phyloP scores from a whole-genome alignment of 805 yeast genomes.

The Helenozyma baotianmanensis region DNA sequence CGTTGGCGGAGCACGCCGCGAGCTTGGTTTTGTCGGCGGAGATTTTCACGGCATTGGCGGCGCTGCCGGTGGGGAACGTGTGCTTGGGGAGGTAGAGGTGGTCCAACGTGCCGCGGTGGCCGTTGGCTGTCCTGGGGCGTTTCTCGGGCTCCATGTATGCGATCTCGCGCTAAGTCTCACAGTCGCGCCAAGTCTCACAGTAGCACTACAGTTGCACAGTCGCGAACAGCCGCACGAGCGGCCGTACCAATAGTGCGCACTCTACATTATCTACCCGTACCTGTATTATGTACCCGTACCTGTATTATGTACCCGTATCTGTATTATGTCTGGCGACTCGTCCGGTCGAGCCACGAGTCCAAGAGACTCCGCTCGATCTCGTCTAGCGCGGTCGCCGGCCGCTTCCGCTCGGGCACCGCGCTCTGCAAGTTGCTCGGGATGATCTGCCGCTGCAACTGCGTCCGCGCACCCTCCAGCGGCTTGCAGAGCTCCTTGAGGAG shows the following conservation, averaged over 20 bases:
- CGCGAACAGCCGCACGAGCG: too few species aligned
- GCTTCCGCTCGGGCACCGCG: slow-evolving; percentile 1
- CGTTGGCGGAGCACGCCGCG: slow-evolving; percentile 46
- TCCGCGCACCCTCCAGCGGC: slow-evolving; percentile 5
- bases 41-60: slow-evolving; percentile 46
- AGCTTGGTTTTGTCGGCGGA: slow-evolving; percentile 56
- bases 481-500: slow-evolving; percentile 34
- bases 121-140: too few species aligned
- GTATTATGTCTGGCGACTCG: slow-evolving; percentile 6
- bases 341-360: slow-evolving; percentile 39
- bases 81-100: slow-evolving; percentile 13
- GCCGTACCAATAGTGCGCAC: too few species aligned
- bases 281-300: too few species aligned
- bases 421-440: slow-evolving; percentile 27
- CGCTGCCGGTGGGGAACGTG: slow-evolving; percentile 6
- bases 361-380: slow-evolving; percentile 39
- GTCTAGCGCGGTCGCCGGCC: slow-evolving; percentile 19
- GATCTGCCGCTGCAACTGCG: slow-evolving; percentile 27
- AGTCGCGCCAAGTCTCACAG: too few species aligned
- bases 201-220: too few species aligned
- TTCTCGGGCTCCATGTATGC: too few species aligned
- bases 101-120: background rate
- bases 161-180: background rate
- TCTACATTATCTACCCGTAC: too few species aligned
- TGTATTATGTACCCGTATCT: too few species aligned